Evolutionary conservation across 2,329 filamentous ascomycete genomes (phyloP).

Genomic region (Aspergillus neoniger): DNA sequence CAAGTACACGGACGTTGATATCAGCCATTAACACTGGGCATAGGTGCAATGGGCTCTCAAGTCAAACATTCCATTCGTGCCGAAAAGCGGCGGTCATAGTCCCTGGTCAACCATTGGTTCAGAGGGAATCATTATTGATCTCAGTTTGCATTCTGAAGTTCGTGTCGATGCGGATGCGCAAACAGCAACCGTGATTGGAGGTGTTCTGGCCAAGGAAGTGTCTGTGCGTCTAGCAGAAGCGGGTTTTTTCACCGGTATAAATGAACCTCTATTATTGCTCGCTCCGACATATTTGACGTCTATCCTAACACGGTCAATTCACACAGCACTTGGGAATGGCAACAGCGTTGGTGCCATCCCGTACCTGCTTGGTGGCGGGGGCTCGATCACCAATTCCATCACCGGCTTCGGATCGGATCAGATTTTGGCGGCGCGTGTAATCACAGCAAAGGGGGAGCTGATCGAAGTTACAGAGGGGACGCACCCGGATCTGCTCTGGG

Average conservation of each 20-base stretch:
- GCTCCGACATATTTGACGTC: not conserved
- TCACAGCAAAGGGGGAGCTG: not conserved
- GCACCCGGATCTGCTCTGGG: not conserved
- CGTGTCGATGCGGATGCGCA: not conserved
- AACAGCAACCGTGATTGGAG: not conserved
- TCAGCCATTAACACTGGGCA: not conserved
- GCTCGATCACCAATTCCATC: conserved; percentile 4
- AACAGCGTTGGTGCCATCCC: conserved; percentile 3
- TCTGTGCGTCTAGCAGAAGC: not conserved
- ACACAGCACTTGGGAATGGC: conserved; percentile 2
- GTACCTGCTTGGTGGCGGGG: conserved; percentile 1
- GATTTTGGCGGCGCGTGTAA: not conserved
- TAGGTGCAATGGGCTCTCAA: conserved; percentile 1
- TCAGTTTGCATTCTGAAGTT: not conserved
- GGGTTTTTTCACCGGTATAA: conserved; percentile 1
- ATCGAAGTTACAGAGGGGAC: not conserved
- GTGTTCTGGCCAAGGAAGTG: conserved; percentile 1
- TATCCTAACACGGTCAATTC: not conserved
- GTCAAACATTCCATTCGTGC: not conserved
- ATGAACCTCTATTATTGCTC: no score
- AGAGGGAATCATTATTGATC: conserved; percentile 1
- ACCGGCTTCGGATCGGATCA: conserved; percentile 4
- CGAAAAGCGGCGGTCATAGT: not conserved
- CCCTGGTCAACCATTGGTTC: conserved; percentile 1
- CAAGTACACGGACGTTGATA: not conserved